A percentile compares a stretch with the other conserved stretches of the same genome.
Conservation (phyloP, 2,329 filamentous ascomycete species). For the Monilinia laxa region DNA sequence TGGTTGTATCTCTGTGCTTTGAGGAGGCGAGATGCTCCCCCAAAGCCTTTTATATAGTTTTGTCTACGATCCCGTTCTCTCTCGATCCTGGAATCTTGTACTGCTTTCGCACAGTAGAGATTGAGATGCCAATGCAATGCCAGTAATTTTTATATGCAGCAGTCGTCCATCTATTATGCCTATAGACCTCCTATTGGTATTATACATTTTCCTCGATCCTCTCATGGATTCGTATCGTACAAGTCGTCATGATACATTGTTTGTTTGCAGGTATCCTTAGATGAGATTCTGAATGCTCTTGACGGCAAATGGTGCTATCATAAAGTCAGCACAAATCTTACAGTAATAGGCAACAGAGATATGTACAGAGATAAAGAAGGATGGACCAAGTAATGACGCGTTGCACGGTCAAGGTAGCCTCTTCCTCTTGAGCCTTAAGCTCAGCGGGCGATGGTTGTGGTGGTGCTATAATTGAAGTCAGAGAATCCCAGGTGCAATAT, state of each 20-base stretch:
- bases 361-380: constrained; percentile 74
- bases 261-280: constrained; percentile 35
- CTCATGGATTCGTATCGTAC: constrained; percentile 21
- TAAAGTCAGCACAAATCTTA: constrained; percentile 18
- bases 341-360: neutral
- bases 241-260: constrained; percentile 13
- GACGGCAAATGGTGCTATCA: constrained; percentile 54
- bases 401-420: constrained; percentile 67
- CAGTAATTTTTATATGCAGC: constrained; percentile 3
- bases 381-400: constrained; percentile 64
- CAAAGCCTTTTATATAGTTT: neutral
- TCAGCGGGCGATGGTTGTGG: constrained; percentile 69
- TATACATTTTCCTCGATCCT: neutral
- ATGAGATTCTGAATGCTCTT: constrained; percentile 54
- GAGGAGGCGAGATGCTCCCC: neutral
- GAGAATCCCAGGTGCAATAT: constrained; percentile 19
- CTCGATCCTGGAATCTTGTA: neutral
- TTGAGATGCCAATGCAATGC: constrained; percentile 1
- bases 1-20: neutral
- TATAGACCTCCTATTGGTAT: neutral
- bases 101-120: neutral
- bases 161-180: neutral
- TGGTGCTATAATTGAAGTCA: constrained; percentile 47
- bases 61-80: neutral
- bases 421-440: constrained; percentile 66